These are phyloP conservation scores for Saccharomyces eubayanus DNA, from an alignment of 805 yeast genomes.

Conservation along the genomic window DNA sequence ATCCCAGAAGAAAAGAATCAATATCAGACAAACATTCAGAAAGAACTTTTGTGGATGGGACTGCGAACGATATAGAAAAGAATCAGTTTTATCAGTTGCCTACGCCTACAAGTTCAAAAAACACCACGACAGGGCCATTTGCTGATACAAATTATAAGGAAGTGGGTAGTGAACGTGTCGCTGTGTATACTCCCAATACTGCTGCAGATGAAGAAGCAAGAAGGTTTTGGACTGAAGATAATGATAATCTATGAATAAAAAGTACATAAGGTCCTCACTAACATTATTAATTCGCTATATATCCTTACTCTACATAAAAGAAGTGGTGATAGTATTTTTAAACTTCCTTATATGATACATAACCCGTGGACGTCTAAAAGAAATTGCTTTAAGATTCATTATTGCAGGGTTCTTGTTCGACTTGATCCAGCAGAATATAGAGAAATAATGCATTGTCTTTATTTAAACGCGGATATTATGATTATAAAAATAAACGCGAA, in stretches of 20 bases:
- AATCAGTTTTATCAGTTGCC: slow-evolving; percentile 12
- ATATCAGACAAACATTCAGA: slow-evolving; percentile 8
- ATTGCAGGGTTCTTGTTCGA: neutral
- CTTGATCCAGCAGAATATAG: neutral
- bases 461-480: neutral
- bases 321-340: neutral
- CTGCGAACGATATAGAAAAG: slow-evolving; percentile 10
- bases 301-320: neutral
- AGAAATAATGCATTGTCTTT: neutral
- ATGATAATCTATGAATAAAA: neutral
- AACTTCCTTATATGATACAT: neutral
- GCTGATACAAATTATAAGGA: neutral
- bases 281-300: neutral
- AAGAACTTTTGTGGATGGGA: slow-evolving; percentile 7
- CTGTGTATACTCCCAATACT: slow-evolving; percentile 29
- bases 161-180: neutral
- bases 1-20: slow-evolving; percentile 5
- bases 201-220: slow-evolving; percentile 32
- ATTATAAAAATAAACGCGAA: neutral
- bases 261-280: neutral
- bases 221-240: slow-evolving; percentile 27
- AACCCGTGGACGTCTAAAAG: neutral
- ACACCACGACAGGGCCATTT: neutral
- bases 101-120: neutral
- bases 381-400: neutral